Percentiles rank a stretch among this genome's conserved stretches.
phyloP scores from a whole-genome alignment of 345 rosid genomes.

The Salix caprea region DNA sequence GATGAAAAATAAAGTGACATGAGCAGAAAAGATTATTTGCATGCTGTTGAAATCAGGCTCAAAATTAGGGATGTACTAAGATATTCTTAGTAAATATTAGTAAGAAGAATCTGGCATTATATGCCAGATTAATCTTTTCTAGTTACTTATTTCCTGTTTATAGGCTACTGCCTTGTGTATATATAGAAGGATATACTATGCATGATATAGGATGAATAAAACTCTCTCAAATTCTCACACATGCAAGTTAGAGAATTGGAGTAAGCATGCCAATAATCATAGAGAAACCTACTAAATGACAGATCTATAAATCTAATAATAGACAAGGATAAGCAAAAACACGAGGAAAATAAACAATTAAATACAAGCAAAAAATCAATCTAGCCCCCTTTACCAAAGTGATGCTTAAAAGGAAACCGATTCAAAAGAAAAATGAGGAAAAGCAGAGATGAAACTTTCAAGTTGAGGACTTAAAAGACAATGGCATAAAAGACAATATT shows the following conservation, averaged over 20 bases:
- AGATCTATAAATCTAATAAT: neutral
- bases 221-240: too few species aligned
- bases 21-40: neutral
- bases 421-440: neutral
- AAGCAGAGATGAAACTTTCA: neutral
- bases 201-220: too few species aligned
- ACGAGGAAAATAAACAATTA: neutral
- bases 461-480: neutral
- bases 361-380: neutral
- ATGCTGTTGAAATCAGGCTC: neutral
- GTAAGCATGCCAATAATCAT: neutral
- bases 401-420: neutral
- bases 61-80: too few species aligned
- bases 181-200: too few species aligned
- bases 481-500: too few species aligned
- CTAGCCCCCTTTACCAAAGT: neutral
- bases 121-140: too few species aligned
- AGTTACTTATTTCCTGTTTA: too few species aligned
- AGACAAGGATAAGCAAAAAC: neutral
- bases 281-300: neutral
- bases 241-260: neutral
- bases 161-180: too few species aligned
- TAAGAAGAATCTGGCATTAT: too few species aligned
- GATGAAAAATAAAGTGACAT: neutral
- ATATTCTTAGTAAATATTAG: too few species aligned